These are phyloP conservation scores for Penicillium concentricum DNA, from an alignment of 2,329 filamentous ascomycete species.

Conservation along the genomic window DNA sequence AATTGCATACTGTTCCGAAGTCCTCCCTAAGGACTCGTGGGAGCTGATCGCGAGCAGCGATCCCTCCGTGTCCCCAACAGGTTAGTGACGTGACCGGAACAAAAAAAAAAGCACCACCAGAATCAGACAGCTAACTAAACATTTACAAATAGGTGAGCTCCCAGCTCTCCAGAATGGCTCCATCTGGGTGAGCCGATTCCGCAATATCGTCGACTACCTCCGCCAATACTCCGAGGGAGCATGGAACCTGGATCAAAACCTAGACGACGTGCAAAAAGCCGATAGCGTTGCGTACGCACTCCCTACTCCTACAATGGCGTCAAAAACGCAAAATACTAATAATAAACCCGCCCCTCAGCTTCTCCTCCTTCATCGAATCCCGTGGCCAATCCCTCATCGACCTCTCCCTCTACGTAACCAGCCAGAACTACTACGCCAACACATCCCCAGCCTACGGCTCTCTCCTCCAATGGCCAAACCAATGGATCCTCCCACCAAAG, in stretches of 20 bases:
- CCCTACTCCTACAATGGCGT: background rate
- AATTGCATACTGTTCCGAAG: constrained; percentile 70
- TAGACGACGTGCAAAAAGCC: constrained; percentile 45
- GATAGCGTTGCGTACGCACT: constrained; percentile 50
- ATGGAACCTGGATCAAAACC: constrained; percentile 49
- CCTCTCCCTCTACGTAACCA: constrained; percentile 85
- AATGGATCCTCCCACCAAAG: constrained; percentile 78
- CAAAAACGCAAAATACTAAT: background rate
- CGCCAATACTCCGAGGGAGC: constrained; percentile 46
- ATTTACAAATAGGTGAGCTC: constrained; percentile 49
- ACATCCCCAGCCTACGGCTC: constrained; percentile 79
- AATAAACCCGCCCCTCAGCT: constrained; percentile 24
- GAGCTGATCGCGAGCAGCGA: constrained; percentile 71
- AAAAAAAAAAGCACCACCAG: background rate
- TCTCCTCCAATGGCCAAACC: constrained; percentile 80
- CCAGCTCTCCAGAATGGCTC: constrained; percentile 58
- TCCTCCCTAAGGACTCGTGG: constrained; percentile 62
- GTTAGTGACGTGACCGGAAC: constrained; percentile 51
- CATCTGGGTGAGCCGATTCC: constrained; percentile 54
- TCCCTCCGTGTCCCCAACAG: constrained; percentile 66
- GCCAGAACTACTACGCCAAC: constrained; percentile 75
- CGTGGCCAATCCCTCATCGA: constrained; percentile 77
- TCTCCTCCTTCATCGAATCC: constrained; percentile 68
- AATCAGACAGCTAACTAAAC: background rate
- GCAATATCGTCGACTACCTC: constrained; percentile 55